phyloP scores from a whole-genome alignment of 2,329 filamentous ascomycete genomes.

The Arthroderma sp. region DNA sequence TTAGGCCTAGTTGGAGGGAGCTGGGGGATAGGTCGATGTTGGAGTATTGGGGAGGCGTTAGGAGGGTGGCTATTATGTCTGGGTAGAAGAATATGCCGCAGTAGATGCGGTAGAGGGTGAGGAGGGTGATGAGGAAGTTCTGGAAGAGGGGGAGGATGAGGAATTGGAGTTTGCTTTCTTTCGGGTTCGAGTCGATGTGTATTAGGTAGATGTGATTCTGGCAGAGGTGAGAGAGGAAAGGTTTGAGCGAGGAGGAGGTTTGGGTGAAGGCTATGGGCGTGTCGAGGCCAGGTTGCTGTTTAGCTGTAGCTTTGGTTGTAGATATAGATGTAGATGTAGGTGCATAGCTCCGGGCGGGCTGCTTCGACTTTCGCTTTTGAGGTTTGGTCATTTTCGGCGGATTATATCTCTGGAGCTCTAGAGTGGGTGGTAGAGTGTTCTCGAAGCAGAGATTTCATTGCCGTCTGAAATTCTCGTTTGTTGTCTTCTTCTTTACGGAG shows the following conservation, averaged over 20 bases:
- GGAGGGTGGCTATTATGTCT: slow-evolving; percentile 47
- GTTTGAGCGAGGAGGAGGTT: slow-evolving; percentile 48
- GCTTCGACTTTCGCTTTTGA: too few relatives aligned
- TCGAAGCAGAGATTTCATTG: neutral
- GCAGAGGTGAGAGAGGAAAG: slow-evolving; percentile 55
- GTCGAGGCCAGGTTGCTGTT: slow-evolving; percentile 9
- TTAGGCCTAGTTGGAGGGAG: slow-evolving; percentile 42
- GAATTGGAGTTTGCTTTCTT: slow-evolving; percentile 64
- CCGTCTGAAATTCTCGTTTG: too few relatives aligned
- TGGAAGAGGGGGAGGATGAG: slow-evolving; percentile 67
- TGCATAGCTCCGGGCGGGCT: neutral
- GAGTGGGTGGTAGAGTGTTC: neutral
- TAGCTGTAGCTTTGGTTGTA: neutral
- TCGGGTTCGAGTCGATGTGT: slow-evolving; percentile 62
- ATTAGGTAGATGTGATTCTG: slow-evolving; percentile 65
- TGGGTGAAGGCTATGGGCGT: slow-evolving; percentile 55
- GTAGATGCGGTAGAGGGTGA: slow-evolving; percentile 57
- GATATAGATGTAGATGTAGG: neutral
- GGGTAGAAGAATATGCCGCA: slow-evolving; percentile 61
- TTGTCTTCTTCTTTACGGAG: neutral
- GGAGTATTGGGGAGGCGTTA: slow-evolving; percentile 20
- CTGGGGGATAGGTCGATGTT: slow-evolving; percentile 17
- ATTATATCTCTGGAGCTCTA: too few relatives aligned
- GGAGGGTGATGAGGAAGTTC: slow-evolving; percentile 52
- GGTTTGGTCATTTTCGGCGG: too few relatives aligned